A percentile compares a stretch with the other conserved stretches of the same genome.
phyloP scores from a whole-genome alignment of 768 basidiomycete genomes.

The Strobilomyces dryophilus region DNA sequence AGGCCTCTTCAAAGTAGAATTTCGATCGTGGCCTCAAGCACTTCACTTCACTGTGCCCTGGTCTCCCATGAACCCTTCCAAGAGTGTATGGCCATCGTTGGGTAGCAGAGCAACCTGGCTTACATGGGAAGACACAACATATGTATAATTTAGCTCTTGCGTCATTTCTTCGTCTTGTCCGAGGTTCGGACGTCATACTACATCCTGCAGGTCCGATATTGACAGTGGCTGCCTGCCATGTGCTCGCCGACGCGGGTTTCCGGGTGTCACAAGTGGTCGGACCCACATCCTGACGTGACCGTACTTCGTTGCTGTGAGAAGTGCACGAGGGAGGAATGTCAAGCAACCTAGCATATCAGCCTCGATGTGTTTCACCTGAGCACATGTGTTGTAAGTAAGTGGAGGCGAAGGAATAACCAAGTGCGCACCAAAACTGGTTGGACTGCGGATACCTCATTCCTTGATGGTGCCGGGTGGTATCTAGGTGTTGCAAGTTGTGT shows the following conservation, averaged over 20 bases:
- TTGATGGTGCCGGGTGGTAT: conserved; percentile 86
- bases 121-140: conserved; percentile 1
- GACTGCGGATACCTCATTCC: conserved; percentile 85
- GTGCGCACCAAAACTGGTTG: conserved; percentile 79
- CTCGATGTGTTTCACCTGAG: conserved; percentile 77
- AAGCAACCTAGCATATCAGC: conserved; percentile 72
- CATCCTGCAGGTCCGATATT: conserved; percentile 29
- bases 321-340: conserved; percentile 70
- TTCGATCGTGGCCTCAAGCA: no score
- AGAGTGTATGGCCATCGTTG: neutral
- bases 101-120: neutral
- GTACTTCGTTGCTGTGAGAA: conserved; percentile 74
- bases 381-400: neutral
- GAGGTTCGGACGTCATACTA: conserved; percentile 10
- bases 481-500: conserved; percentile 51
- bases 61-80: neutral
- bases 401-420: conserved; percentile 5
- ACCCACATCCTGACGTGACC: conserved; percentile 86
- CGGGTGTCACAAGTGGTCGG: conserved; percentile 52
- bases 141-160: conserved; percentile 14
- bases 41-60: no score
- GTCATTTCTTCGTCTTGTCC: neutral
- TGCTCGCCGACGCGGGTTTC: conserved; percentile 22
- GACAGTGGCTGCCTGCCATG: conserved; percentile 30
- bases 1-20: neutral